phyloP scores from a whole-genome alignment of 805 yeast genomes.

The Saccharomycopsis fibuligera region DNA sequence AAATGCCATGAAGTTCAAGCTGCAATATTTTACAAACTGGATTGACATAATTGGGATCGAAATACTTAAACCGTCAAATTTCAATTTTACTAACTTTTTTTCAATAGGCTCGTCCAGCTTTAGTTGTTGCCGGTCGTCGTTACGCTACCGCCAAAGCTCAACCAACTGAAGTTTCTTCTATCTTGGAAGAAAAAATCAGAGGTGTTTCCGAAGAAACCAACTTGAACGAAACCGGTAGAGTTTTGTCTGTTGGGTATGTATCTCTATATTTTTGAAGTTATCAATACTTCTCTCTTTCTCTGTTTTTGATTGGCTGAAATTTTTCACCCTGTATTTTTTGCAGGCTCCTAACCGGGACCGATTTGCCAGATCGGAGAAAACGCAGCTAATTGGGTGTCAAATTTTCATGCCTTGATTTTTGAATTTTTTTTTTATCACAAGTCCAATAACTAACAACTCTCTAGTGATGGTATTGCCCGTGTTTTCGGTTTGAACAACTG shows the following conservation, averaged over 20 bases:
- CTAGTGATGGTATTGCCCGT: slow-evolving; percentile 99
- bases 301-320: too few species aligned
- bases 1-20: too few species aligned
- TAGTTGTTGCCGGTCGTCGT: slow-evolving; percentile 65
- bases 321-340: too few species aligned
- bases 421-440: slow-evolving; percentile 21
- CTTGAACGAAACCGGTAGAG: slow-evolving; percentile 99
- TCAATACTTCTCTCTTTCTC: not conserved
- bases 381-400: too few species aligned
- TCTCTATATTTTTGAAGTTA: not conserved
- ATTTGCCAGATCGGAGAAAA: too few species aligned
- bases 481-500: slow-evolving; percentile 98
- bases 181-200: slow-evolving; percentile 98
- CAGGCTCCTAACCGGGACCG: too few species aligned
- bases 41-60: not conserved
- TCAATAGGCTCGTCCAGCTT: slow-evolving; percentile 71
- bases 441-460: slow-evolving; percentile 38
- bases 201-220: slow-evolving; percentile 97
- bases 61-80: not conserved
- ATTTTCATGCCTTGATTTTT: not conserved
- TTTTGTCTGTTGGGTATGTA: slow-evolving; percentile 90
- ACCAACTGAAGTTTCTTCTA: slow-evolving; percentile 98
- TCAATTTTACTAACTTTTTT: slow-evolving; percentile 23
- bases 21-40: too few species aligned
- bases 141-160: slow-evolving; percentile 96